These are phyloP conservation scores for Colletotrichum chrysophilum DNA, from an alignment of 2,329 filamentous ascomycete genomes.

Conservation along the genomic window DNA sequence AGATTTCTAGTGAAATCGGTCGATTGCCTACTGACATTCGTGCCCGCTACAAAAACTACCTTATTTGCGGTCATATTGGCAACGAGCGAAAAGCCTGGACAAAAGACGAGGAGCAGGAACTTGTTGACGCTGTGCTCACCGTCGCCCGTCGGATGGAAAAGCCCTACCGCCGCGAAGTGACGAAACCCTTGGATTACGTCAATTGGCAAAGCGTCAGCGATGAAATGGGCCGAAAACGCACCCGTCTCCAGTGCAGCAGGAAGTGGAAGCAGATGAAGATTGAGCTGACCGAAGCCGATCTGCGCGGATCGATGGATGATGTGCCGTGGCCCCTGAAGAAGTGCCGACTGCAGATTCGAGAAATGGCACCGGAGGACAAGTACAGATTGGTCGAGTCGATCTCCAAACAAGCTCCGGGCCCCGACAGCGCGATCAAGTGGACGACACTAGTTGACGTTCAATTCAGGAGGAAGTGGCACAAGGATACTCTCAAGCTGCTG, in stretches of 20 bases:
- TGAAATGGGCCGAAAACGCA: slow-evolving; percentile 65
- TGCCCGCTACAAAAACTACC: slow-evolving; percentile 73
- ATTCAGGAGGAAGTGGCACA: slow-evolving; percentile 44
- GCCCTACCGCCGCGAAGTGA: neutral
- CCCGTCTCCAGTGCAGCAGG: slow-evolving; percentile 68
- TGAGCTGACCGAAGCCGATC: slow-evolving; percentile 25
- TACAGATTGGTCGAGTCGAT: slow-evolving; percentile 49
- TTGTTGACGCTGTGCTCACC: slow-evolving; percentile 58
- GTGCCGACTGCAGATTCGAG: slow-evolving; percentile 45
- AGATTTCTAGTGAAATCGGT: slow-evolving; percentile 66
- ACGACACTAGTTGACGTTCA: slow-evolving; percentile 43
- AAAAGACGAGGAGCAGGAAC: slow-evolving; percentile 60
- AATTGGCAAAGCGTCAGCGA: slow-evolving; percentile 71
- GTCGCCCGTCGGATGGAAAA: slow-evolving; percentile 54
- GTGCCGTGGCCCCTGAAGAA: slow-evolving; percentile 48
- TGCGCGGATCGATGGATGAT: neutral
- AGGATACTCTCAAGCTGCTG: slow-evolving; percentile 39
- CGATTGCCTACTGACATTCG: slow-evolving; percentile 70
- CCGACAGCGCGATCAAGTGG: slow-evolving; percentile 56
- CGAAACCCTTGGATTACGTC: slow-evolving; percentile 42
- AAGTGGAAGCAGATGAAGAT: slow-evolving; percentile 65
- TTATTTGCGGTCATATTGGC: slow-evolving; percentile 60
- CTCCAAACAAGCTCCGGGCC: slow-evolving; percentile 40
- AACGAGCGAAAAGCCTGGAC: slow-evolving; percentile 61
- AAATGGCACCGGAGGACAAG: slow-evolving; percentile 50